A percentile compares a stretch with the other conserved stretches of the same genome.
These are phyloP conservation scores for Penicillium coffeae DNA, from an alignment of 495 filamentous ascomycete genomes.

Conservation along the genomic window DNA sequence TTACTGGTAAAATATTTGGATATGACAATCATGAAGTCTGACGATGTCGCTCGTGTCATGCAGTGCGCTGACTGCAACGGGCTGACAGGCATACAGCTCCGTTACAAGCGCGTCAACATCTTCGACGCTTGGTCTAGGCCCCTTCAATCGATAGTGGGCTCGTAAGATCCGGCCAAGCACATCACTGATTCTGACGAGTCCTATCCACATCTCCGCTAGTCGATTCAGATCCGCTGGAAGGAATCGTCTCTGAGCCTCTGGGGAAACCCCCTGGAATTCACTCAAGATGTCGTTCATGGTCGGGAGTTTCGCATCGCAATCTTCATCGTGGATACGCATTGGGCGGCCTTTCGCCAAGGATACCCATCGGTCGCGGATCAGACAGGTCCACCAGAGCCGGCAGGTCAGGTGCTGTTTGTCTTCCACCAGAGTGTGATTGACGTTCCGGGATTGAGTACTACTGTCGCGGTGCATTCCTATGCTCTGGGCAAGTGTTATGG, in stretches of 20 bases:
- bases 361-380: constrained; percentile 3
- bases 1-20: constrained; percentile 4
- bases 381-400: constrained; percentile 3
- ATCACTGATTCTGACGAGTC: background rate
- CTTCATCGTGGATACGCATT: constrained; percentile 6
- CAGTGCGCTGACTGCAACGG: background rate
- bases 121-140: background rate
- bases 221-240: background rate
- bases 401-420: background rate
- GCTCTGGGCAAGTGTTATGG: constrained; percentile 1
- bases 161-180: background rate
- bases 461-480: background rate
- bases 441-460: background rate
- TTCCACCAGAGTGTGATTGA: background rate
- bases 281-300: background rate
- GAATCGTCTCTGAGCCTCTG: background rate
- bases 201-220: constrained; percentile 1
- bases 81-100: background rate
- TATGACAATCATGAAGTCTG: constrained; percentile 1
- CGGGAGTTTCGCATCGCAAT: background rate
- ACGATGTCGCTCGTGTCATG: background rate
- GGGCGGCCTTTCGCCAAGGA: constrained; percentile 2
- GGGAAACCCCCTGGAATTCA: background rate
- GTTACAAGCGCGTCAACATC: background rate
- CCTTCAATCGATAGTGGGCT: background rate